Base-by-base conservation (phyloP, 352 stramenopile species). In the Pythium dissimile region DNA sequence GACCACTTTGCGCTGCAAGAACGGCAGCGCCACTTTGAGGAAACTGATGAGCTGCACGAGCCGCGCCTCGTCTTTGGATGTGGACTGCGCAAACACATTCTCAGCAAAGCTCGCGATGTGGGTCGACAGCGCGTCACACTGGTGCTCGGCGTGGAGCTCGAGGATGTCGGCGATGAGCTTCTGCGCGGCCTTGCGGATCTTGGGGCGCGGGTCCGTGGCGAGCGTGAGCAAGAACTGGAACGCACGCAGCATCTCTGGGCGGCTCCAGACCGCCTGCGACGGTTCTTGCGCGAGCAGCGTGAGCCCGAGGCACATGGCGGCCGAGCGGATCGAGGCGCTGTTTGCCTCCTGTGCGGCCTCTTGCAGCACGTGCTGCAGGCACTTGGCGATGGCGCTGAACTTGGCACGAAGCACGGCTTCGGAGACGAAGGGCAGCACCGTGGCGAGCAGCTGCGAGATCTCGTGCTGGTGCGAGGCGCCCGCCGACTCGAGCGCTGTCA, bases 51-150 rank as follows among this genome's bases (percentile, higher is more conserved):
- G 76, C 62, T 85, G 72, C 54, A 95, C 75, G 15, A 94, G 72
- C 1, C 75, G 66, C 50, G 85, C 72, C 26, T 90, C 80, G 49
- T 92, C 82, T 58, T 93, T 93, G 31, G 68, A 67, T 32, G 75
- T 80, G 3, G 72, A 74, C 18, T 73, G 54, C 8, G 78, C 69
- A 13, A 95, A 80, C 15, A 93, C 82, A 59, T 93, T 93, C 66
- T 92, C 81, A 4, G 77, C 75, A 59, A 95, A 95, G 65, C 80
- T 89, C 24, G 86, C 86, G 41, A 93, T 92, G 67, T 95, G 86
- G 24, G 81, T 95, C 13, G 86, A 93, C 16, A 95, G 77, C 27
- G 78, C 62, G 58, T 95, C 81, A 61, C 80, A 90, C 48, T 85
- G 71, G 60, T 80, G 66, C 32, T 83, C 73, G 8, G 77, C 73